A percentile compares a stretch with the other conserved stretches of the same genome.
phyloP scores from a whole-genome alignment of 2,329 filamentous ascomycete genomes.

The Fusarium sacchari region DNA sequence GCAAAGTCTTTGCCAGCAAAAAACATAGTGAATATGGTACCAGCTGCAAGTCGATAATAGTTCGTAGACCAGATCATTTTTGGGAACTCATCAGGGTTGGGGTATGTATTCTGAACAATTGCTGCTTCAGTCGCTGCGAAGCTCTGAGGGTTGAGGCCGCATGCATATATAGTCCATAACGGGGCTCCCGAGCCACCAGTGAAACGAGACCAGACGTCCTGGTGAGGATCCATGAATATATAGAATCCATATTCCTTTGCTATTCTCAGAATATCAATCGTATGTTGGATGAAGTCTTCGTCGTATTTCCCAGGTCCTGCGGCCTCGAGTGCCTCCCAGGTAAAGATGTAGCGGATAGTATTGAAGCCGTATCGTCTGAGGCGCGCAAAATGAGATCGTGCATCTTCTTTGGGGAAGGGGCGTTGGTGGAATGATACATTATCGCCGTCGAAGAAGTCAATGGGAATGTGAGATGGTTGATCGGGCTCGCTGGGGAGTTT shows the following conservation, averaged over 20 bases:
- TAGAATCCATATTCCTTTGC: conserved; percentile 94
- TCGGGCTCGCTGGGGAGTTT: conserved; percentile 88
- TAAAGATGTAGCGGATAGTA: conserved; percentile 95
- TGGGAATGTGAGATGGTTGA: conserved; percentile 79
- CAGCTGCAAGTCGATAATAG: conserved; percentile 85
- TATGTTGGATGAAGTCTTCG: conserved; percentile 91
- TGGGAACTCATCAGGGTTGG: conserved; percentile 84
- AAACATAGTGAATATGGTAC: conserved; percentile 94
- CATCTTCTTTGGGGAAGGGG: conserved; percentile 85
- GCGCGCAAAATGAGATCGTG: conserved; percentile 85
- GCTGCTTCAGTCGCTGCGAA: conserved; percentile 91
- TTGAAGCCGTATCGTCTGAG: conserved; percentile 94
- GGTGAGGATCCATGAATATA: conserved; percentile 98
- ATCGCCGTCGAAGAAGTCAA: conserved; percentile 92
- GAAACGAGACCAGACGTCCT: conserved; percentile 98
- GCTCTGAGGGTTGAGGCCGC: conserved; percentile 85
- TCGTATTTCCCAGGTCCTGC: conserved; percentile 92
- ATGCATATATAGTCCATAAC: conserved; percentile 97
- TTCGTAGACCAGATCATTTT: conserved; percentile 99
- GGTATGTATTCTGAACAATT: conserved; percentile 93
- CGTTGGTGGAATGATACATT: conserved; percentile 87
- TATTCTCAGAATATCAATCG: conserved; percentile 82
- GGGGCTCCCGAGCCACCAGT: conserved; percentile 95
- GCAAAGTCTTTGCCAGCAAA: conserved; percentile 92
- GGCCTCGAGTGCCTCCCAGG: conserved; percentile 98